phyloP scores from a whole-genome alignment of 2,329 filamentous ascomycete species.

The Penicillium frequentans region DNA sequence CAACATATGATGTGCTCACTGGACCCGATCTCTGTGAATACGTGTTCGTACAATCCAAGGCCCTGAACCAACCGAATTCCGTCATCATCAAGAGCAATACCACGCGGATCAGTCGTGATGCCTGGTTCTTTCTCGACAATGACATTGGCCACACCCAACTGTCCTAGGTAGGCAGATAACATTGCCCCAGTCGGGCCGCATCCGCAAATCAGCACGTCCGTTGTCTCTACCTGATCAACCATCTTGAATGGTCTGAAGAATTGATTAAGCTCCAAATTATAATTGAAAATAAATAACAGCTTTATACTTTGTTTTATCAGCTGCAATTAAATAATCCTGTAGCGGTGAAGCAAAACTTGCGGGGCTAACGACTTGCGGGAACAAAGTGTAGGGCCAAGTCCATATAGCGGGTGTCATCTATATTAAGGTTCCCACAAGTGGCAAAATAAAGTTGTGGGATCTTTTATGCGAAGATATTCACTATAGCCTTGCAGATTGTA shows the following conservation, averaged over 20 bases:
- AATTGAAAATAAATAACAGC: background rate
- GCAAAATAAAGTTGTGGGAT: background rate
- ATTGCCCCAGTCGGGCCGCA: conserved; percentile 32
- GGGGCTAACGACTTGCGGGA: background rate
- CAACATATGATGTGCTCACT: conserved; percentile 10
- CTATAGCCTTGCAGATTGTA: no score
- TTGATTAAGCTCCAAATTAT: background rate
- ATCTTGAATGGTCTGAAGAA: background rate
- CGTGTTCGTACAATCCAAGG: conserved; percentile 27
- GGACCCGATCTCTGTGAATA: conserved; percentile 30
- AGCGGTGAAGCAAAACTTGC: background rate
- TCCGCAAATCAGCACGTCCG: conserved; percentile 32
- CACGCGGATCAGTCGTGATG: conserved; percentile 34
- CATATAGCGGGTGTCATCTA: no score
- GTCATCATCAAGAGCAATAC: conserved; percentile 34
- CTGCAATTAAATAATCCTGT: background rate
- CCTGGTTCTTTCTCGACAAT: conserved; percentile 27
- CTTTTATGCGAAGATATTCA: background rate
- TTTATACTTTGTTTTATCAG: background rate
- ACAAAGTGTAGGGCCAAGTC: background rate
- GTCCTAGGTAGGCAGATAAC: conserved; percentile 27
- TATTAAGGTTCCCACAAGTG: no score
- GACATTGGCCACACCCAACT: conserved; percentile 25
- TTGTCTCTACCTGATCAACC: conserved; percentile 10
- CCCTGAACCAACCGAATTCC: conserved; percentile 32